phyloP scores from a whole-genome alignment of 371 early-diverging fungal species.

The Apophysomyces ossiformis region DNA sequence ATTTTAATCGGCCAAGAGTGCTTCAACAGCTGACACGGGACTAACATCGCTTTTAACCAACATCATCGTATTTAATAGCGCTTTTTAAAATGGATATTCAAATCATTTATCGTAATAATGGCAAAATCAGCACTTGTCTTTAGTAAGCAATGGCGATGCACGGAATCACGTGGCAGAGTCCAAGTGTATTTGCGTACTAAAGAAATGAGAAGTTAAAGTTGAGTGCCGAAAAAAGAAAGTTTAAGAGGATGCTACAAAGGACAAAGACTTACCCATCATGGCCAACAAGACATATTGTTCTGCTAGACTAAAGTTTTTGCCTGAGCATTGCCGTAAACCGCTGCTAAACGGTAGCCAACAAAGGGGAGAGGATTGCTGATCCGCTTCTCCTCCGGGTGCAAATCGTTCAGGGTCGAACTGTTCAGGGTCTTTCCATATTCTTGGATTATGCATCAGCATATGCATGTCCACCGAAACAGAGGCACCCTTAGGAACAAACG shows the following conservation, averaged over 20 bases:
- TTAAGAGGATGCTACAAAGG: not conserved
- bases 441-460: constrained; percentile 27
- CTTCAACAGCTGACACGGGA: too few relatives aligned
- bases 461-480: constrained; percentile 17
- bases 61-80: constrained; percentile 3
- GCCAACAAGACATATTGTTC: constrained; percentile 20
- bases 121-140: constrained; percentile 7
- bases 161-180: constrained; percentile 16
- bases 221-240: not conserved
- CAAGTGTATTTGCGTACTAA: constrained; percentile 22
- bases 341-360: constrained; percentile 21
- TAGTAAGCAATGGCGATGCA: constrained; percentile 14
- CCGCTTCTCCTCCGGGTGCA: constrained; percentile 23
- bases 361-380: constrained; percentile 1
- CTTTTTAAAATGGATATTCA: constrained; percentile 8
- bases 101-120: constrained; percentile 1
- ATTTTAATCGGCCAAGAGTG: too few relatives aligned
- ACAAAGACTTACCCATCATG: constrained; percentile 26
- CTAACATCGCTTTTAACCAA: too few relatives aligned
- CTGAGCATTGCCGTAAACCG: constrained; percentile 22
- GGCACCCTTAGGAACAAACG: constrained; percentile 20
- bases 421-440: constrained; percentile 28
- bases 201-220: not conserved
- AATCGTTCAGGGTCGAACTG: constrained; percentile 34
- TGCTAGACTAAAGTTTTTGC: constrained; percentile 24